Conservation (phyloP, 2,329 filamentous ascomycete genomes). For the Botrytis deweyae region DNA sequence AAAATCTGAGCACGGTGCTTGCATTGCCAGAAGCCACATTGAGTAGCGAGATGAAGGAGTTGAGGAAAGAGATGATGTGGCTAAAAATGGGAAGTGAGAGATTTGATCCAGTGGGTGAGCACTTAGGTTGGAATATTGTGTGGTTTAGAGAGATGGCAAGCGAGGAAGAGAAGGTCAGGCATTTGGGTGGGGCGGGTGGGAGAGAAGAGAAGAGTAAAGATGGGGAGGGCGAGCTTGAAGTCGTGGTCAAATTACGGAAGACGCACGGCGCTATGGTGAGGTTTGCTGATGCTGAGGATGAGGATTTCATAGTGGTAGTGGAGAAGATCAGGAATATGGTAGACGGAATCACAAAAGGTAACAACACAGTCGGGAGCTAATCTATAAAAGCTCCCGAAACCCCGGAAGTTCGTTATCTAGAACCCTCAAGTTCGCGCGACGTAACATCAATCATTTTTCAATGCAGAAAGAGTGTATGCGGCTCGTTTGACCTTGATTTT, state of each 20-base stretch:
- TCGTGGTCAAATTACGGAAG: not conserved
- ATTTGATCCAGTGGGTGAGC: not conserved
- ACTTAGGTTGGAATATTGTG: not conserved
- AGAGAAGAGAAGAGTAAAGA: not conserved
- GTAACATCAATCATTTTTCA: not conserved
- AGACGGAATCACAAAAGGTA: not conserved
- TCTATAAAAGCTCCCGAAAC: not conserved
- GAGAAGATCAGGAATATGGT: not conserved
- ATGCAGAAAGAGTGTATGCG: not conserved
- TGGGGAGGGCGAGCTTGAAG: not conserved
- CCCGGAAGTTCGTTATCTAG: not conserved
- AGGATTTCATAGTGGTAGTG: constrained; percentile 11
- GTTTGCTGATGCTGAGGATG: not conserved
- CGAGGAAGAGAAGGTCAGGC: not conserved
- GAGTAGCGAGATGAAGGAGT: constrained; percentile 3
- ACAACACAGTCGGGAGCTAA: not conserved
- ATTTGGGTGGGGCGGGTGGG: not conserved
- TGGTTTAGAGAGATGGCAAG: not conserved
- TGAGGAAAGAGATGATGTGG: constrained; percentile 6
- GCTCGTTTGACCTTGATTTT: not conserved
- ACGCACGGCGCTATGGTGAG: constrained; percentile 8
- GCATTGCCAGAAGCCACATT: not conserved
- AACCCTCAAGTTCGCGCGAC: not conserved
- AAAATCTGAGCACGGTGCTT: not conserved
- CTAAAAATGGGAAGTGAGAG: not conserved